Evolutionary conservation across 305 asterid species (phyloP).

Genomic region (Fraxinus xanthoxyloides): DNA sequence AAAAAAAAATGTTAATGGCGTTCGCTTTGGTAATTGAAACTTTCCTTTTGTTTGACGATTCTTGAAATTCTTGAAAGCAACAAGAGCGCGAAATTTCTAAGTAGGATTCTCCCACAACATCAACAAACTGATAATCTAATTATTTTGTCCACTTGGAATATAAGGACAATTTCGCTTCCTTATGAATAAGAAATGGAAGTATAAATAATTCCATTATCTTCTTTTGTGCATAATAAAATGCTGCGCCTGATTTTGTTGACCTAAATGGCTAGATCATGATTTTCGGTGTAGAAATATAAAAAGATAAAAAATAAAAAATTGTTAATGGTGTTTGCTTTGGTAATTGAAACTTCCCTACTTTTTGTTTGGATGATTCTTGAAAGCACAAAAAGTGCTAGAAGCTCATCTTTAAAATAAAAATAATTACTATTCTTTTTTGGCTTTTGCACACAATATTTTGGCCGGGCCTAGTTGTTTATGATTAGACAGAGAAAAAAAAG

Average conservation of each 20-base stretch:
- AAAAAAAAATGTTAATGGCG: neutral
- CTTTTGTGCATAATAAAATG: slow-evolving; percentile 3
- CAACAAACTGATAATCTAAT: no score
- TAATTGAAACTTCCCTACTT: neutral
- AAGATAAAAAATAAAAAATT: slow-evolving; percentile 9
- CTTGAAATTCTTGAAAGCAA: neutral
- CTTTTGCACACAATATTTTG: neutral
- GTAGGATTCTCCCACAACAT: no score
- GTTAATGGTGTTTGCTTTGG: neutral
- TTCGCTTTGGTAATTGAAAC: neutral
- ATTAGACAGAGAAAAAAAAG: neutral
- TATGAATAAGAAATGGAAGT: no score
- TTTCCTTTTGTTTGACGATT: slow-evolving; percentile 3
- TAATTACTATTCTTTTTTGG: neutral
- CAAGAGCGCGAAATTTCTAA: no score
- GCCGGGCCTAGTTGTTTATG: neutral
- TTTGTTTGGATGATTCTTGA: slow-evolving; percentile 13
- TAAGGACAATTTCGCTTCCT: no score
- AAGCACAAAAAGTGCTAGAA: neutral
- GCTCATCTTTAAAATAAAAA: neutral
- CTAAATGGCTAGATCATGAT: slow-evolving; percentile 16
- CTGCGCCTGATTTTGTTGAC: slow-evolving; percentile 37
- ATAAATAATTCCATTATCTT: neutral
- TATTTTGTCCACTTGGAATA: no score
- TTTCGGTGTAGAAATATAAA: slow-evolving; percentile 9